Evolutionary conservation across 306 rosid genomes (phyloP).

Genomic region (Trifolium subterraneum): DNA sequence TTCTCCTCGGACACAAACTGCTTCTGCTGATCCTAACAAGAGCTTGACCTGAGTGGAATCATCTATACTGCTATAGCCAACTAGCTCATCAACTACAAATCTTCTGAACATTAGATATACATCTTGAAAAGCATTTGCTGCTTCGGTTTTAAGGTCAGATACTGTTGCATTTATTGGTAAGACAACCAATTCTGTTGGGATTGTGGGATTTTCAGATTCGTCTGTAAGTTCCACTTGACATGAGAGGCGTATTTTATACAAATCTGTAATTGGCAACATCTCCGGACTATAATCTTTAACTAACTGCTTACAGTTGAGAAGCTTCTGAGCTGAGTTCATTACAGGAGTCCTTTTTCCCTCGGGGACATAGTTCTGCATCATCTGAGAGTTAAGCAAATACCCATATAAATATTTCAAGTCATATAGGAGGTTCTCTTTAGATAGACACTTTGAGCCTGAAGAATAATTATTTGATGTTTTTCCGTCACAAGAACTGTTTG

Average conservation of each 20-base stretch:
- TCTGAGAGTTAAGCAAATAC: background rate
- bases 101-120: constrained; percentile 72
- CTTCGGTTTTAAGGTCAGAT: constrained; percentile 72
- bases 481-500: constrained; percentile 42
- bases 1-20: constrained; percentile 66
- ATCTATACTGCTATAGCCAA: constrained; percentile 68
- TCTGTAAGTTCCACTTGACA: constrained; percentile 71
- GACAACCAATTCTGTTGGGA: constrained; percentile 71
- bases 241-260: constrained; percentile 47
- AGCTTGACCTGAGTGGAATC: constrained; percentile 71
- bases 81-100: constrained; percentile 74
- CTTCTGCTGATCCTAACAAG: constrained; percentile 60
- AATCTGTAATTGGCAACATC: constrained; percentile 37
- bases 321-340: constrained; percentile 11
- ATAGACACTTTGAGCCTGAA: constrained; percentile 52
- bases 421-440: constrained; percentile 62
- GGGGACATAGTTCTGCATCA: background rate
- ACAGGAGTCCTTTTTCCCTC: background rate
- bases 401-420: background rate
- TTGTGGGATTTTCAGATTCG: constrained; percentile 59
- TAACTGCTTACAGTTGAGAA: constrained; percentile 73
- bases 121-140: constrained; percentile 82
- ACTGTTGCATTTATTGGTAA: constrained; percentile 67
- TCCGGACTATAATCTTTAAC: background rate
- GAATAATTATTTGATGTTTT: constrained; percentile 45